Conservation (phyloP, 306 rosid species). For the Cercis canadensis region DNA sequence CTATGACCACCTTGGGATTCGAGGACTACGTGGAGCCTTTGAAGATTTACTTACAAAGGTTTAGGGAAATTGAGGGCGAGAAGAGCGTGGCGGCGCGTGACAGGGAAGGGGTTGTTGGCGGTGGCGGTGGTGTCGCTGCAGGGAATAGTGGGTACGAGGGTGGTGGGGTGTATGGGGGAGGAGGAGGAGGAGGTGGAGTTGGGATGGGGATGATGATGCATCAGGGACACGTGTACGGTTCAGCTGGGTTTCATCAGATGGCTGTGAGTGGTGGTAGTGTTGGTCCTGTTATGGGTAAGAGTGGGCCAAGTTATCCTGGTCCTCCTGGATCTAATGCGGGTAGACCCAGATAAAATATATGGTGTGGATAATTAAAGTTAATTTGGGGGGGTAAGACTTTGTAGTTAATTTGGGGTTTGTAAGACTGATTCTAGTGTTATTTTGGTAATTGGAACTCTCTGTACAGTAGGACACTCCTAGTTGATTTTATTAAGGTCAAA, state of each 20-base stretch:
- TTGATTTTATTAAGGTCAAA: not conserved
- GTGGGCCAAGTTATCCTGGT: slow-evolving; percentile 65
- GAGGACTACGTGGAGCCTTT: slow-evolving; percentile 90
- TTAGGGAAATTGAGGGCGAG: slow-evolving; percentile 85
- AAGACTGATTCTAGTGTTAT: not conserved
- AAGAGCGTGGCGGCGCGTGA: slow-evolving; percentile 75
- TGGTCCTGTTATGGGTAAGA: slow-evolving; percentile 46
- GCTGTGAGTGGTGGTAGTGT: slow-evolving; percentile 36
- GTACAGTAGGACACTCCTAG: not conserved
- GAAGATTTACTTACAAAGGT: slow-evolving; percentile 76
- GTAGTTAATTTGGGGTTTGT: slow-evolving; percentile 1
- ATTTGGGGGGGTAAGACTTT: not conserved
- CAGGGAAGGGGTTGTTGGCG: slow-evolving; percentile 40
- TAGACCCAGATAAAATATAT: slow-evolving; percentile 46
- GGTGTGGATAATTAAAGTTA: not conserved
- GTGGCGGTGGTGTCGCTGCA: slow-evolving; percentile 34
- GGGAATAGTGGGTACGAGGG: slow-evolving; percentile 41
- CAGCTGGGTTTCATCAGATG: slow-evolving; percentile 68
- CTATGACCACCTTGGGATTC: slow-evolving; percentile 86
- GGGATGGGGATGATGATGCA: slow-evolving; percentile 58
- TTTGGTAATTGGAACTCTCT: slow-evolving; percentile 2
- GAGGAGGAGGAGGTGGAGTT: slow-evolving; percentile 26
- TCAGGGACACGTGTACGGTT: slow-evolving; percentile 80
- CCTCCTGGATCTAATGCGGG: slow-evolving; percentile 61
- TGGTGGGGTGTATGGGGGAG: slow-evolving; percentile 13